phyloP scores from a whole-genome alignment of 495 filamentous ascomycete species.

The Neurospora sp. region DNA sequence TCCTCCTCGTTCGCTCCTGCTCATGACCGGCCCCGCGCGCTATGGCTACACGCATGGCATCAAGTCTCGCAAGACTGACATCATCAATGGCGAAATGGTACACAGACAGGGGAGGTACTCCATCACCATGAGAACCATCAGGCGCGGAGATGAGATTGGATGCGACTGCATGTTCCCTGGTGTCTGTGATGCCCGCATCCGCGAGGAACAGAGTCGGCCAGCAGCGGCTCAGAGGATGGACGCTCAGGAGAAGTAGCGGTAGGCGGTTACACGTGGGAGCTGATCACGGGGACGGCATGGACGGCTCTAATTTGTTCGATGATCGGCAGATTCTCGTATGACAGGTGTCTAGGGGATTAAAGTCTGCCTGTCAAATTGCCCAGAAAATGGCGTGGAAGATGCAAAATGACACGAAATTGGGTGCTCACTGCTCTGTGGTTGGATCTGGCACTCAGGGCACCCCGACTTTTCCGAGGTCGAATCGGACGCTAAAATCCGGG shows the following conservation, averaged over 20 bases:
- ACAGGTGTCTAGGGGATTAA: not conserved
- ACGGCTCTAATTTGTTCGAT: not conserved
- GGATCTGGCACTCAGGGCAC: not conserved
- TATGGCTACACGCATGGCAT: slow-evolving; percentile 25
- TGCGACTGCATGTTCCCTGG: slow-evolving; percentile 20
- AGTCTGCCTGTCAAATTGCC: not conserved
- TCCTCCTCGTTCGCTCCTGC: slow-evolving; percentile 17
- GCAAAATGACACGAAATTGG: not conserved
- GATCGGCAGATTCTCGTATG: not conserved
- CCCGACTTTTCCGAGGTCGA: not conserved
- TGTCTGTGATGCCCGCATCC: slow-evolving; percentile 21
- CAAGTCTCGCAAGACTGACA: slow-evolving; percentile 19
- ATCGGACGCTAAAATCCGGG: not conserved
- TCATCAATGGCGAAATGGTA: slow-evolving; percentile 13
- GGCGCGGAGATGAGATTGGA: slow-evolving; percentile 12
- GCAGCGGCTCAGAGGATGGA: not conserved
- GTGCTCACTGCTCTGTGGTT: not conserved
- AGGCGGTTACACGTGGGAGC: not conserved
- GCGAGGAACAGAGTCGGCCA: slow-evolving; percentile 12
- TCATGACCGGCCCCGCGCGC: slow-evolving; percentile 20
- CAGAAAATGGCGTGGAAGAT: not conserved
- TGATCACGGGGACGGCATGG: not conserved
- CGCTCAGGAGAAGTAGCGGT: not conserved
- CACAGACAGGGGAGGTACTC: slow-evolving; percentile 18
- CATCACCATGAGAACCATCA: slow-evolving; percentile 19